Conservation (phyloP, 768 basidiomycete species). For the Coprinopsis cinerea region DNA sequence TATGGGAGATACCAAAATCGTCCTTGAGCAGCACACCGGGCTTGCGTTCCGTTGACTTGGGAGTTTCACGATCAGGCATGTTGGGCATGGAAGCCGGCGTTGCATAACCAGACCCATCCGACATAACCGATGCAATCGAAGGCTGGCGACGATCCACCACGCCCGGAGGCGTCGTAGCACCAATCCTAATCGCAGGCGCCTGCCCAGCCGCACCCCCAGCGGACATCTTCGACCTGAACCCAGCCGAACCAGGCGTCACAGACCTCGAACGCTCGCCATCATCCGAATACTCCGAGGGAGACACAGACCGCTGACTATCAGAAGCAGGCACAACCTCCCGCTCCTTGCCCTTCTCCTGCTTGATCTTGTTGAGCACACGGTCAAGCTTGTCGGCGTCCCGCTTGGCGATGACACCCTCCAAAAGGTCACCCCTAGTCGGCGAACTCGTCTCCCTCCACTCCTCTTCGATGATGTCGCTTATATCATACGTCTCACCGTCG, state of each 20-base stretch:
- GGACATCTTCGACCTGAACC: slow-evolving; percentile 19
- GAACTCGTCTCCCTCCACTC: slow-evolving; percentile 59
- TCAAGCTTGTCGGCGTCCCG: slow-evolving; percentile 68
- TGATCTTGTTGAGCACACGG: slow-evolving; percentile 70
- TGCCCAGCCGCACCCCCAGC: slow-evolving; percentile 10
- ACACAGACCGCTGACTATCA: slow-evolving; percentile 25
- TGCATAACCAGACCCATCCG: slow-evolving; percentile 49
- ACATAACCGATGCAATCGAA: slow-evolving; percentile 72
- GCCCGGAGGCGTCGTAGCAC: slow-evolving; percentile 31
- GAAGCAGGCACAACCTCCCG: slow-evolving; percentile 5
- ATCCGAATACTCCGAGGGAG: slow-evolving; percentile 55
- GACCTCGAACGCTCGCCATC: slow-evolving; percentile 42
- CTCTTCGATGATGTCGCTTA: slow-evolving; percentile 88
- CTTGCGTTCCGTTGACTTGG: slow-evolving; percentile 31
- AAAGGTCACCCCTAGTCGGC: slow-evolving; percentile 47
- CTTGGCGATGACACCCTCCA: slow-evolving; percentile 58
- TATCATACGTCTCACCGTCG: slow-evolving; percentile 88
- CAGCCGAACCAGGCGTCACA: slow-evolving; percentile 36
- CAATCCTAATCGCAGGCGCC: slow-evolving; percentile 10
- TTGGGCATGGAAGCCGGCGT: slow-evolving; percentile 26
- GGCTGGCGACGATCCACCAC: slow-evolving; percentile 38
- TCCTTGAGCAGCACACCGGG: slow-evolving; percentile 56
- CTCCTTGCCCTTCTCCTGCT: slow-evolving; percentile 23
- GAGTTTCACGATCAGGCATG: neutral
- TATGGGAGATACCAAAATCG: slow-evolving; percentile 80